Percentiles rank a stretch among this genome's conserved stretches.
Evolutionary conservation across 2,329 filamentous ascomycete species (phyloP).

Genomic region (Byssochlamys sp.): DNA sequence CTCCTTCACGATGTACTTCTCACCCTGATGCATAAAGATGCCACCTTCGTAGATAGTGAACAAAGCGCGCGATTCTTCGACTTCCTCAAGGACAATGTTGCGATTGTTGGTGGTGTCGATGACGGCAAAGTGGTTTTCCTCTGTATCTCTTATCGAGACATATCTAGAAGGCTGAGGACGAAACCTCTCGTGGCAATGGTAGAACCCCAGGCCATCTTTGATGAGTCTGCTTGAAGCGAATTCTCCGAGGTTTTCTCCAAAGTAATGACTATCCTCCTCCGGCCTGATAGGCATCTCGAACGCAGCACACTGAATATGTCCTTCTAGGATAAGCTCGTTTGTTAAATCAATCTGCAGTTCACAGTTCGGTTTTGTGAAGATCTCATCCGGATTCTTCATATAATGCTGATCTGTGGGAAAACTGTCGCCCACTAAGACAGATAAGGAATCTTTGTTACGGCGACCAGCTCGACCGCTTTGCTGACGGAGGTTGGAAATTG

Average conservation of each 20-base stretch:
- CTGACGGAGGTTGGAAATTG: conserved; percentile 85
- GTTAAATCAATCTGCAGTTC: conserved; percentile 83
- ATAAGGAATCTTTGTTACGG: conserved; percentile 85
- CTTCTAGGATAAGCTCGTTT: conserved; percentile 83
- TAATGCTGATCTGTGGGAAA: conserved; percentile 91
- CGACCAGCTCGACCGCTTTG: conserved; percentile 88
- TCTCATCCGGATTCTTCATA: conserved; percentile 90
- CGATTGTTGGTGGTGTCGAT: conserved; percentile 70
- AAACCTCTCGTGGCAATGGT: conserved; percentile 81
- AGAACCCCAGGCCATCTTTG: conserved; percentile 69
- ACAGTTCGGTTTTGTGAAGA: conserved; percentile 80
- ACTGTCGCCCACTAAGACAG: conserved; percentile 76
- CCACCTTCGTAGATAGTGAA: conserved; percentile 95
- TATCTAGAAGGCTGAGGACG: conserved; percentile 72
- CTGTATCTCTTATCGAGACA: conserved; percentile 79
- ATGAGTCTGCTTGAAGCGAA: conserved; percentile 66
- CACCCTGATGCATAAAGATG: conserved; percentile 94
- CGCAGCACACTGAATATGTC: conserved; percentile 89
- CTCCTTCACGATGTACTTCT: conserved; percentile 81
- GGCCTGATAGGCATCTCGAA: conserved; percentile 88
- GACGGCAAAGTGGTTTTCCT: conserved; percentile 87
- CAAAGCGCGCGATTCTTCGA: conserved; percentile 90
- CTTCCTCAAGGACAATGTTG: conserved; percentile 81
- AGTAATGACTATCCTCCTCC: conserved; percentile 65
- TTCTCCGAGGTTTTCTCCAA: conserved; percentile 61